These are phyloP conservation scores for Euphrasia arctica DNA, from an alignment of 305 asterid species.

Conservation along the genomic window DNA sequence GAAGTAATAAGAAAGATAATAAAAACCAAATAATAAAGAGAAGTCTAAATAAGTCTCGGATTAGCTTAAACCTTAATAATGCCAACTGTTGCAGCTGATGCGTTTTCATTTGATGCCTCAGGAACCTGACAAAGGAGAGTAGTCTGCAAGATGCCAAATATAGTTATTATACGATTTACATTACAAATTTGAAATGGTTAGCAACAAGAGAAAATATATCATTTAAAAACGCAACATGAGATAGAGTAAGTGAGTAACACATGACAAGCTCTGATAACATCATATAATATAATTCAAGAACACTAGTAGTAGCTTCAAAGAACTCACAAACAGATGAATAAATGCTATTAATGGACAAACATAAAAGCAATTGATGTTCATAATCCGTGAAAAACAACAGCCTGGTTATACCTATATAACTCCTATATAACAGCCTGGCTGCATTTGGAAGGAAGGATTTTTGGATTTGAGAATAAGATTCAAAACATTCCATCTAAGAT, in stretches of 20 bases:
- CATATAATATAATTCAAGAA: constrained; percentile 5
- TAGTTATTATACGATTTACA: constrained; percentile 16
- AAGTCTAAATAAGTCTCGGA: constrained; percentile 16
- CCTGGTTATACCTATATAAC: neutral
- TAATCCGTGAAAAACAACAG: constrained; percentile 11
- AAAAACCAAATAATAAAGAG: constrained; percentile 17
- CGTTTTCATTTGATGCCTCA: constrained; percentile 52
- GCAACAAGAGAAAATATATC: constrained; percentile 14
- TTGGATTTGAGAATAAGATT: neutral
- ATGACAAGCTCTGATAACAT: neutral
- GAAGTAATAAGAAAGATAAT: constrained; percentile 34
- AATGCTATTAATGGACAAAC: neutral
- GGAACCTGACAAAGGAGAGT: constrained; percentile 95
- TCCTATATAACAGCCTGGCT: neutral
- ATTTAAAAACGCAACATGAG: constrained; percentile 13
- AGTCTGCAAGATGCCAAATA: constrained; percentile 49
- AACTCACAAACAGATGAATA: neutral
- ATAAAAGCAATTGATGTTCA: neutral
- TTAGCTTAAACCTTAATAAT: constrained; percentile 68
- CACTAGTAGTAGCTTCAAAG: neutral
- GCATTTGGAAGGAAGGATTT: neutral
- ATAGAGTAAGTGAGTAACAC: neutral
- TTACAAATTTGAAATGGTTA: constrained; percentile 20
- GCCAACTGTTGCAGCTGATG: constrained; percentile 82
- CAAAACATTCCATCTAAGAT: neutral